phyloP scores from a whole-genome alignment of 2,329 filamentous ascomycete genomes.

The Fusarium albosuccineum region DNA sequence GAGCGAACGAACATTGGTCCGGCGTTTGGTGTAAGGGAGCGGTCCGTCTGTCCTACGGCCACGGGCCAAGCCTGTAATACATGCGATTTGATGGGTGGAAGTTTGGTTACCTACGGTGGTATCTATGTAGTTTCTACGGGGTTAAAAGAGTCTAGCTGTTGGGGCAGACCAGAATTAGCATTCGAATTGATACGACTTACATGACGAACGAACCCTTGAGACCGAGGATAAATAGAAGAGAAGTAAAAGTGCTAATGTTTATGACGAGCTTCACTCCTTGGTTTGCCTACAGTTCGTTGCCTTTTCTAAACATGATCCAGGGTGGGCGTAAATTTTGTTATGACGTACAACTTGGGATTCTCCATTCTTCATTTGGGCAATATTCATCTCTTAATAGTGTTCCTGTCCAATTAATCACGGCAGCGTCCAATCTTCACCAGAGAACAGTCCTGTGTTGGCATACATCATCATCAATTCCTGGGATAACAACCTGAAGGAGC shows the following conservation, averaged over 20 bases:
- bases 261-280: too few relatives aligned
- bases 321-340: too few relatives aligned
- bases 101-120: constrained; percentile 4
- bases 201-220: too few relatives aligned
- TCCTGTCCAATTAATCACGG: neutral
- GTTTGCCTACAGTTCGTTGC: too few relatives aligned
- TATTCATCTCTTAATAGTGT: too few relatives aligned
- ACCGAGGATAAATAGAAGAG: too few relatives aligned
- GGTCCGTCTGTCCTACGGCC: constrained; percentile 8
- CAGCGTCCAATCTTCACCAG: constrained; percentile 3
- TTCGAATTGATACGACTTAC: too few relatives aligned
- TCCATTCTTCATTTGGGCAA: too few relatives aligned
- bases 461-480: constrained; percentile 33
- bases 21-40: constrained; percentile 43
- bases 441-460: neutral
- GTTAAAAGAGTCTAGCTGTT: neutral
- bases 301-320: too few relatives aligned
- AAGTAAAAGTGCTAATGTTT: too few relatives aligned
- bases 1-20: constrained; percentile 33
- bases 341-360: too few relatives aligned
- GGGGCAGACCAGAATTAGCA: too few relatives aligned
- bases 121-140: neutral
- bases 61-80: constrained; percentile 22
- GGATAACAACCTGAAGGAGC: constrained; percentile 25
- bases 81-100: constrained; percentile 19